Conservation (phyloP, 139 green algal genomes). For the Tetraselmis striata region DNA sequence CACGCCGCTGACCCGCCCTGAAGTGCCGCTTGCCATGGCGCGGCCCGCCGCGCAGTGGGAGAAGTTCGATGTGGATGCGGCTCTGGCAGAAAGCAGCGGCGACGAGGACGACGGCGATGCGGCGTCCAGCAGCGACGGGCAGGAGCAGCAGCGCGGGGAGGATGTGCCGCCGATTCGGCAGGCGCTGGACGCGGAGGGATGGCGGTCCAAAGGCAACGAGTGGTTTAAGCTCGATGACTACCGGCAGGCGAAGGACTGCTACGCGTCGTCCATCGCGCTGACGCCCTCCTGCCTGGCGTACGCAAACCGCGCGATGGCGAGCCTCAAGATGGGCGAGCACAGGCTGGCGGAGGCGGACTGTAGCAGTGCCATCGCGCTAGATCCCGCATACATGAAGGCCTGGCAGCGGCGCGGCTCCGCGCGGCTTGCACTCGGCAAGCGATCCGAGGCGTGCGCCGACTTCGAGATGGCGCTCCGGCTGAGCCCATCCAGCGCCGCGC, state of each 20-base stretch:
- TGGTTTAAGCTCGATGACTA: conserved; percentile 20
- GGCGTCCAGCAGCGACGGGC: neutral
- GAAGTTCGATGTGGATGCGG: conserved; percentile 59
- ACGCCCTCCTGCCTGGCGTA: conserved; percentile 40
- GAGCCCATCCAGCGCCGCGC: conserved; percentile 47
- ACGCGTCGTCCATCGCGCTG: conserved; percentile 39
- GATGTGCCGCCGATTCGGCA: neutral
- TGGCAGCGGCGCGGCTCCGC: conserved; percentile 52
- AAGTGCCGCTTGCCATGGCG: no score
- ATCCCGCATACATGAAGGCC: conserved; percentile 59
- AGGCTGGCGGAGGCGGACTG: conserved; percentile 52
- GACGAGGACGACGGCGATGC: conserved; percentile 14
- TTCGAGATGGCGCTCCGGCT: conserved; percentile 58
- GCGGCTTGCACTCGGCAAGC: conserved; percentile 30
- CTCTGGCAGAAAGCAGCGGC: conserved; percentile 24
- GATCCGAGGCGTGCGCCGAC: conserved; percentile 45
- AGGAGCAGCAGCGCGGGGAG: neutral
- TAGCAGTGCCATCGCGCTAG: conserved; percentile 44
- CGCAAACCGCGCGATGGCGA: conserved; percentile 64
- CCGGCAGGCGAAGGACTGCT: conserved; percentile 44
- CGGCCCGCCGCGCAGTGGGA: no score
- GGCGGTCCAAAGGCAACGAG: neutral
- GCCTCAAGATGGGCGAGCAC: conserved; percentile 45
- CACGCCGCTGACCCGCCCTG: no score
- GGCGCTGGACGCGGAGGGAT: neutral